Conservation (phyloP, 495 filamentous ascomycete genomes). For the Apiosordaria backusii region DNA sequence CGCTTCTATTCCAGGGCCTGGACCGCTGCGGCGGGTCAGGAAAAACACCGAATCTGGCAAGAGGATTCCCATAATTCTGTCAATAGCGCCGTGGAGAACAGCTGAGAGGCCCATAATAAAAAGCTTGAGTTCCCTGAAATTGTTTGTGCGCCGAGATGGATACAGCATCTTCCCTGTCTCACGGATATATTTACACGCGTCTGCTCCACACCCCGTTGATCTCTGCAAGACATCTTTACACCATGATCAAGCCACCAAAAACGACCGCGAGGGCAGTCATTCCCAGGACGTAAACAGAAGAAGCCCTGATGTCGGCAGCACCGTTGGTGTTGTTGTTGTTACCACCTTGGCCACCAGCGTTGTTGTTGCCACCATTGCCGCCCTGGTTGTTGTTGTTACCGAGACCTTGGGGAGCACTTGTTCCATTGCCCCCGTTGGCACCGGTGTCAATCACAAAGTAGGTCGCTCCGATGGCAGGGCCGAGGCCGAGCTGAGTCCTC, state of each 20-base stretch:
- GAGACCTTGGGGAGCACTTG: neutral
- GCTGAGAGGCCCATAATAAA: neutral
- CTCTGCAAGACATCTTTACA: neutral
- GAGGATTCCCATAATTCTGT: neutral
- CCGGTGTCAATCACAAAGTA: slow-evolving; percentile 25
- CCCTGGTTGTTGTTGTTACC: neutral
- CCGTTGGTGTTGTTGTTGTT: neutral
- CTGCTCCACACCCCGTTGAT: neutral
- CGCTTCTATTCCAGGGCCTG: neutral
- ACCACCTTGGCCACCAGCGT: neutral
- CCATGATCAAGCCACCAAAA: slow-evolving; percentile 1
- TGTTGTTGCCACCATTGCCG: slow-evolving; percentile 1
- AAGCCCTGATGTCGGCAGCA: neutral
- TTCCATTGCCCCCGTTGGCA: slow-evolving; percentile 17
- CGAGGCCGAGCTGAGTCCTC: slow-evolving; percentile 24
- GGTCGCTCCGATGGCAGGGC: slow-evolving; percentile 29
- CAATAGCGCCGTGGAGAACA: neutral
- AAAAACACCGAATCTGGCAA: neutral
- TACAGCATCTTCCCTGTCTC: neutral
- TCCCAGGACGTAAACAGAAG: neutral
- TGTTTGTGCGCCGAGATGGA: too few species aligned
- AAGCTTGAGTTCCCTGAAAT: neutral
- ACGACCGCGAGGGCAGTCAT: neutral
- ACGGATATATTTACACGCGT: neutral
- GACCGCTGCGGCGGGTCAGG: neutral